phyloP scores from a whole-genome alignment of 768 basidiomycete genomes.

The Cystobasidium tubakii region DNA sequence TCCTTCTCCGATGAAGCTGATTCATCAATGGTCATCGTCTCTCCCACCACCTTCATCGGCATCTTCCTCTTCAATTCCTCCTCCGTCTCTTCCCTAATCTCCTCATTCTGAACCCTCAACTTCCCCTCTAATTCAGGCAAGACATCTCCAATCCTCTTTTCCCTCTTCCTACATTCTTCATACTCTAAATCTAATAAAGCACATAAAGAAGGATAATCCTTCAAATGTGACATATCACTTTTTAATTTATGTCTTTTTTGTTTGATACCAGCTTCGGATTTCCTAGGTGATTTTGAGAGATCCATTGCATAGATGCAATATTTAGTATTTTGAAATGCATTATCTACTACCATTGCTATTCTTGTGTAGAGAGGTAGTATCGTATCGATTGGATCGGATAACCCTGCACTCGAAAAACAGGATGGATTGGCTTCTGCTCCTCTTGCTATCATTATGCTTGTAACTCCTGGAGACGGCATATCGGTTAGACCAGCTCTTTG shows the following conservation, averaged over 20 bases:
- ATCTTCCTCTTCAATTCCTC: constrained; percentile 11
- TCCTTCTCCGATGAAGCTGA: background rate
- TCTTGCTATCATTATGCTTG: constrained; percentile 93
- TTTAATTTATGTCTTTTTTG: constrained; percentile 34
- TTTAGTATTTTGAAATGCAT: constrained; percentile 44
- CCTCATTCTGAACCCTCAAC: constrained; percentile 2
- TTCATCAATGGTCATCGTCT: background rate
- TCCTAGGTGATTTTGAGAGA: background rate
- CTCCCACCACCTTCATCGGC: background rate
- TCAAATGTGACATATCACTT: constrained; percentile 19
- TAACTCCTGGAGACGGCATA: constrained; percentile 57
- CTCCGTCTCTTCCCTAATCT: constrained; percentile 17
- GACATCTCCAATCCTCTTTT: constrained; percentile 2
- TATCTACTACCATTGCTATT: constrained; percentile 49
- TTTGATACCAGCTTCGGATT: background rate
- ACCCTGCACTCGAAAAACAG: constrained; percentile 64
- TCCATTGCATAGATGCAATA: constrained; percentile 45
- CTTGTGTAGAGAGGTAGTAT: constrained; percentile 69
- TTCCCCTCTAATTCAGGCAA: constrained; percentile 24
- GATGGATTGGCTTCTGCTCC: constrained; percentile 89
- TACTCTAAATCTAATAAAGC: background rate
- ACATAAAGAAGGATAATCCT: constrained; percentile 32
- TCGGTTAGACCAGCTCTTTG: background rate
- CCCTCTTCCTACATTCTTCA: constrained; percentile 5
- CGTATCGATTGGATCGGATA: constrained; percentile 63